These are phyloP conservation scores for Phalaenopsis hybrid DNA, from an alignment of 116 monocot species.

Conservation along the genomic window DNA sequence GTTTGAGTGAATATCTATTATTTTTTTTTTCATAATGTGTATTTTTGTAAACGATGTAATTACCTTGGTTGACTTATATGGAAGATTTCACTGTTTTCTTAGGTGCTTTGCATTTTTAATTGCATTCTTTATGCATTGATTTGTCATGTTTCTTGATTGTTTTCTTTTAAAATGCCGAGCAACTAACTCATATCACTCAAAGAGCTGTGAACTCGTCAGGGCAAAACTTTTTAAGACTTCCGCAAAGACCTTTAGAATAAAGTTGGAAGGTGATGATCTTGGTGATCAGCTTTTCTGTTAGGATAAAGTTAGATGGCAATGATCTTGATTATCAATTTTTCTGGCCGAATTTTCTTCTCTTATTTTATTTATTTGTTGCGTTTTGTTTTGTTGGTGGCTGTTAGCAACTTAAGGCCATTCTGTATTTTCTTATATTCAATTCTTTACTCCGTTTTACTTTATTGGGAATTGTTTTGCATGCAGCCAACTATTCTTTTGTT, in stretches of 20 bases:
- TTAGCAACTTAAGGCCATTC: constrained; percentile 17
- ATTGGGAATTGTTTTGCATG: constrained; percentile 14
- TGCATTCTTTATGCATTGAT: neutral
- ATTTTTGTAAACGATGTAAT: no score
- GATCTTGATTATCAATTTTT: no score
- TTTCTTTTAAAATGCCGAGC: neutral
- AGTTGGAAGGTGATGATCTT: no score
- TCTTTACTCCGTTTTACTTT: neutral
- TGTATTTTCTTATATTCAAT: constrained; percentile 8
- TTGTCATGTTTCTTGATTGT: neutral
- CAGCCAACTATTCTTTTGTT: constrained; percentile 90
- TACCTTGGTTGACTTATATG: no score
- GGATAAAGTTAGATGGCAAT: neutral
- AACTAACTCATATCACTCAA: neutral
- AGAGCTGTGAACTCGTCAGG: neutral
- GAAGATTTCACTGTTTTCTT: no score
- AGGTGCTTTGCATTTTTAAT: neutral
- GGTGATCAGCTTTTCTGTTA: no score
- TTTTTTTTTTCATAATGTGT: no score
- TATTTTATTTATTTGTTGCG: neutral
- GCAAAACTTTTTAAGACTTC: neutral
- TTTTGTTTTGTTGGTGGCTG: neutral
- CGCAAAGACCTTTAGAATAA: neutral
- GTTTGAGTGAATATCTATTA: no score
- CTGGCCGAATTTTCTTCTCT: neutral